These are phyloP conservation scores for Harringtonia aguacate DNA, from an alignment of 2,329 filamentous ascomycete species.

Conservation along the genomic window DNA sequence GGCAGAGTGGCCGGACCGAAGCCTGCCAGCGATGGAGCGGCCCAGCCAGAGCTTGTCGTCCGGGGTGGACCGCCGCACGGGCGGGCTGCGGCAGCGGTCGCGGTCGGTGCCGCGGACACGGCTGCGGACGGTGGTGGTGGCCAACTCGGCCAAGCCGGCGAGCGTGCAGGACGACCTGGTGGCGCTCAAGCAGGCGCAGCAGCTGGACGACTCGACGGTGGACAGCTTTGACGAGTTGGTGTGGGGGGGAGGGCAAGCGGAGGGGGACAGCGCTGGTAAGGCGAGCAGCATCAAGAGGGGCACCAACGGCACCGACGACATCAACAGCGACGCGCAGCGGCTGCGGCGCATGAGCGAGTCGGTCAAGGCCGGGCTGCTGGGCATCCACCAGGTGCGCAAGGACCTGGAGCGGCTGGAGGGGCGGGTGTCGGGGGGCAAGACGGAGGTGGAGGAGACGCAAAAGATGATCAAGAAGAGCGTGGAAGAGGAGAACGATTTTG, in stretches of 20 bases:
- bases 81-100: conserved; percentile 20
- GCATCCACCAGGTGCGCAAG: conserved; percentile 43
- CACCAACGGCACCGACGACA: not conserved
- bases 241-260: conserved; percentile 16
- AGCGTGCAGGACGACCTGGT: conserved; percentile 45
- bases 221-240: conserved; percentile 45
- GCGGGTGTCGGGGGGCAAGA: conserved; percentile 31
- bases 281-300: conserved; percentile 17
- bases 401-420: conserved; percentile 49
- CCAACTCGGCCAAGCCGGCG: conserved; percentile 42
- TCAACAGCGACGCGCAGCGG: not conserved
- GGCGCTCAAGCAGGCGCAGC: conserved; percentile 39
- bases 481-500: not conserved
- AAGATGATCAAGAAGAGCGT: conserved; percentile 3
- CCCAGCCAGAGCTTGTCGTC: conserved; percentile 8
- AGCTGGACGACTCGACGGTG: conserved; percentile 49
- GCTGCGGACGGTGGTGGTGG: conserved; percentile 28
- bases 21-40: no score
- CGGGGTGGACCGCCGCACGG: conserved; percentile 15
- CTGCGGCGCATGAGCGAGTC: conserved; percentile 36
- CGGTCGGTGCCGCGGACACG: conserved; percentile 32
- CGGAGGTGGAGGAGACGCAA: not conserved
- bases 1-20: not conserved
- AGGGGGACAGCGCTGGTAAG: no score
- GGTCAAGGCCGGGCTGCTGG: conserved; percentile 37